Evolutionary conservation across 257 asterid genomes (phyloP).

Genomic region (Henckelia pumila): DNA sequence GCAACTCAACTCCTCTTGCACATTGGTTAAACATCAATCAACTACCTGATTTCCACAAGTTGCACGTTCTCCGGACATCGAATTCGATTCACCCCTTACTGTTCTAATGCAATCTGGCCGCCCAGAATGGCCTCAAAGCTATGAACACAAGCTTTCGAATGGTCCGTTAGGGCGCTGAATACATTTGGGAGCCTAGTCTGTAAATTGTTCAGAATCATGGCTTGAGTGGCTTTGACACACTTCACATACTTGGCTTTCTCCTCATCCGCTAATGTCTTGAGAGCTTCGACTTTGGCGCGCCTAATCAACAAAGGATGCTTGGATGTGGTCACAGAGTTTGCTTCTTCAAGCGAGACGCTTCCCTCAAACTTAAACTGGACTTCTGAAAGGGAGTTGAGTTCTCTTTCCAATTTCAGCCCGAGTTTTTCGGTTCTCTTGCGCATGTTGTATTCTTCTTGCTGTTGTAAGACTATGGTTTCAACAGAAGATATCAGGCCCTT

Average conservation of each 20-base stretch:
- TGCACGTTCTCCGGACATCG: constrained; percentile 1
- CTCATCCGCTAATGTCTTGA: constrained; percentile 41
- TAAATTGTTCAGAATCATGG: constrained; percentile 56
- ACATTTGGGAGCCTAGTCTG: constrained; percentile 68
- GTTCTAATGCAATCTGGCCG: constrained; percentile 29
- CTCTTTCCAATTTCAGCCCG: neutral
- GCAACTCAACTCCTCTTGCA: neutral
- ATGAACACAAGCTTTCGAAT: constrained; percentile 51
- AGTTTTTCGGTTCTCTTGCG: neutral
- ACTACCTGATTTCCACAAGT: constrained; percentile 19
- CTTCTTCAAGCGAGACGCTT: neutral
- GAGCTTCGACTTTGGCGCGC: constrained; percentile 61
- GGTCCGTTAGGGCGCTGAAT: constrained; percentile 50
- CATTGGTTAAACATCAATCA: neutral
- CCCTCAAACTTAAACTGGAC: neutral
- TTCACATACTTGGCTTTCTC: constrained; percentile 56
- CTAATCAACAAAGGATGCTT: constrained; percentile 58
- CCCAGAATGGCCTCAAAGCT: constrained; percentile 45
- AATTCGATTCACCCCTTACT: constrained; percentile 20
- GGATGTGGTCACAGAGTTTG: constrained; percentile 21
- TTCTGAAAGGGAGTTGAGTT: neutral
- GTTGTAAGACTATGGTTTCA: constrained; percentile 57
- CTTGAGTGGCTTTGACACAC: constrained; percentile 44
- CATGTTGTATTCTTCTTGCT: constrained; percentile 51
- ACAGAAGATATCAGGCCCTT: constrained; percentile 52